Percentiles rank a stretch among this genome's conserved stretches.
phyloP scores from a whole-genome alignment of 768 basidiomycete genomes.

The Mycena belliarum region DNA sequence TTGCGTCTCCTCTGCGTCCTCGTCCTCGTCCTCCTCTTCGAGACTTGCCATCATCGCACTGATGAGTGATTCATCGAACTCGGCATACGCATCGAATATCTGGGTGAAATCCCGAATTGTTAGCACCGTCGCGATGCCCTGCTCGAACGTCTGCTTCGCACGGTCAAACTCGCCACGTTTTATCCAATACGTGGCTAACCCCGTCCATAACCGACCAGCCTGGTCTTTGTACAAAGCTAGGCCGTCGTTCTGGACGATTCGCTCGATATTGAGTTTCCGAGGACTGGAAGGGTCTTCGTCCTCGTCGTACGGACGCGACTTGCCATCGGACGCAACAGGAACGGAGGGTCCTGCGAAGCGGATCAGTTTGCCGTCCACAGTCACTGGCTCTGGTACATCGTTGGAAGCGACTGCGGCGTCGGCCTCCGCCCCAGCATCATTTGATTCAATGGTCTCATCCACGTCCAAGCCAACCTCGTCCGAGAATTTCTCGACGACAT shows the following conservation, averaged over 20 bases:
- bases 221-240: slow-evolving; percentile 92
- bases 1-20: slow-evolving; percentile 83
- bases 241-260: slow-evolving; percentile 83
- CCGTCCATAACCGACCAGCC: slow-evolving; percentile 94
- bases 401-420: slow-evolving; percentile 42
- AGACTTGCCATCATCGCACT: slow-evolving; percentile 86
- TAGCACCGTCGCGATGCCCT: slow-evolving; percentile 79
- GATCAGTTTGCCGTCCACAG: slow-evolving; percentile 62
- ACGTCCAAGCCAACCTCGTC: slow-evolving; percentile 92
- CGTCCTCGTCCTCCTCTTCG: slow-evolving; percentile 79
- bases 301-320: slow-evolving; percentile 62
- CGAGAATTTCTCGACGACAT: slow-evolving; percentile 85
- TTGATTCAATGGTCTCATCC: slow-evolving; percentile 66
- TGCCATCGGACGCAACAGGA: slow-evolving; percentile 51
- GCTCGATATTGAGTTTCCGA: slow-evolving; percentile 81
- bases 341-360: slow-evolving; percentile 70
- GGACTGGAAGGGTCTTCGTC: slow-evolving; percentile 79
- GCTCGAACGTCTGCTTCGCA: slow-evolving; percentile 85
- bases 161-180: slow-evolving; percentile 94
- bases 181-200: slow-evolving; percentile 97
- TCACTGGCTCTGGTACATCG: slow-evolving; percentile 39
- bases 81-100: slow-evolving; percentile 95
- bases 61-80: slow-evolving; percentile 89
- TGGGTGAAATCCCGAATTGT: slow-evolving; percentile 97
- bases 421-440: slow-evolving; percentile 48